Evolutionary conservation across 805 yeast genomes (phyloP), one percentile per base, ranked within the genome.

Genomic region (Candida andamanensis): DNA sequence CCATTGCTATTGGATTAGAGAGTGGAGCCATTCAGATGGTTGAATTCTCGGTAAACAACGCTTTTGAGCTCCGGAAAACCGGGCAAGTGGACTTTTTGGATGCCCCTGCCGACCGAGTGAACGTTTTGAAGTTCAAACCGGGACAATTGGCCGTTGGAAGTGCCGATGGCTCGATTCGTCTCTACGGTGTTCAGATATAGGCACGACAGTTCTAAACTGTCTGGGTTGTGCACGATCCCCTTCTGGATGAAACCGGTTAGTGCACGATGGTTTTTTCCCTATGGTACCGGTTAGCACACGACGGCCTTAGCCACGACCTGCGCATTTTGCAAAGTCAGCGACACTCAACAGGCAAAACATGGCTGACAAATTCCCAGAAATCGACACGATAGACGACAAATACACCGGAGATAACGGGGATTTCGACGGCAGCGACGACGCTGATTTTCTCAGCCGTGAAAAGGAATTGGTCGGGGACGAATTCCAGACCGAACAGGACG

Each of bases 291-390:
- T n/a, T n/a, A n/a, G n/a, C n/a, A n/a, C n/a, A n/a, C n/a, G n/a
- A n/a, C n/a, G n/a, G n/a, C n/a, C n/a, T n/a, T n/a, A n/a, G n/a
- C n/a, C 22, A 19, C 22, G 22, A 19, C 22, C 22, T 11, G 11
- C 22, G 22, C 22, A 19, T 11, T 19, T 19, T 7, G 16, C 8
- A 19, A 19, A 19, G 8, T 19, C 10, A 19, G 11, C 26, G 12
- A 23, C 26, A 23, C 13, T 23, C 26, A 23, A 9, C 26, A 23
- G 11, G 10, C 8, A 19, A 19, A 11, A 23, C 26, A 80, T 80
- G 85, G 76, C 85, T 34, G 90, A 83, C 41, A 80, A 80, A 58
- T 82, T 76, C 55, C 92, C 94, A 29, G 86, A 75, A 40, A 64
- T 81, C 42, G 78, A 73, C 32, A 70, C 74, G 27, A 48, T 50